These are phyloP conservation scores for Malassezia cuniculi DNA, from an alignment of 1,284 basidiomycete genomes.

Conservation along the genomic window DNA sequence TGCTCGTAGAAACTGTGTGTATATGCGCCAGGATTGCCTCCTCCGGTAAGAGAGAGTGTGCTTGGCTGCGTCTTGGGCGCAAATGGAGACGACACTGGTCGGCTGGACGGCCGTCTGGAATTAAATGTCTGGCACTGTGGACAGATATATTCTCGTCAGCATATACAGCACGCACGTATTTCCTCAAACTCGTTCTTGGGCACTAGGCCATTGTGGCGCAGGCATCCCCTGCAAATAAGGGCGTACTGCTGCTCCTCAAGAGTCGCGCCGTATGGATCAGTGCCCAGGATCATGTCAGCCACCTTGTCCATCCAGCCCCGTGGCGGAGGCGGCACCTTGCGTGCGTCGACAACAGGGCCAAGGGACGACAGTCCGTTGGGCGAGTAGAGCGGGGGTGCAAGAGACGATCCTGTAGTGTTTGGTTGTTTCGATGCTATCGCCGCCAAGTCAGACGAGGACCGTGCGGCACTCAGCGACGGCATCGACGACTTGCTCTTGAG, in stretches of 20 bases:
- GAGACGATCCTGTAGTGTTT: too few relatives aligned
- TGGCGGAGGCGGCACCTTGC: slow-evolving; percentile 6
- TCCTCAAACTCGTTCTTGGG: slow-evolving; percentile 77
- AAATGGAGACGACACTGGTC: slow-evolving; percentile 38
- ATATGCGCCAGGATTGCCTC: too few relatives aligned
- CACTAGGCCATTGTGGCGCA: slow-evolving; percentile 83
- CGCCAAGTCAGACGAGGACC: too few relatives aligned
- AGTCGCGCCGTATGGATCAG: slow-evolving; percentile 41
- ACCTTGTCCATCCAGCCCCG: slow-evolving; percentile 46
- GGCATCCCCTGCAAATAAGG: slow-evolving; percentile 84
- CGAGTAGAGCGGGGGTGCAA: too few relatives aligned
- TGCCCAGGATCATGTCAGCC: slow-evolving; percentile 46
- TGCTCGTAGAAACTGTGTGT: too few relatives aligned
- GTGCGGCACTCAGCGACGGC: slow-evolving; percentile 5
- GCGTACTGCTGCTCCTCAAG: slow-evolving; percentile 55
- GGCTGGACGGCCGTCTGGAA: slow-evolving; percentile 42
- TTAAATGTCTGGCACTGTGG: slow-evolving; percentile 65
- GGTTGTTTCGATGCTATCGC: too few relatives aligned
- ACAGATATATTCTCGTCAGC: slow-evolving; percentile 58
- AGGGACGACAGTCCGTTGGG: too few relatives aligned
- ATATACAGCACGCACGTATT: slow-evolving; percentile 56
- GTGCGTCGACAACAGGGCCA: too few relatives aligned
- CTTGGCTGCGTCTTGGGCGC: too few relatives aligned
- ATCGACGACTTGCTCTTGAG: neutral
- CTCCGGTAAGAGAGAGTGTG: too few relatives aligned